A percentile compares a stretch with the other conserved stretches of the same genome.
Conservation (phyloP, 2,329 filamentous ascomycete species). For the Diaporthe eres region DNA sequence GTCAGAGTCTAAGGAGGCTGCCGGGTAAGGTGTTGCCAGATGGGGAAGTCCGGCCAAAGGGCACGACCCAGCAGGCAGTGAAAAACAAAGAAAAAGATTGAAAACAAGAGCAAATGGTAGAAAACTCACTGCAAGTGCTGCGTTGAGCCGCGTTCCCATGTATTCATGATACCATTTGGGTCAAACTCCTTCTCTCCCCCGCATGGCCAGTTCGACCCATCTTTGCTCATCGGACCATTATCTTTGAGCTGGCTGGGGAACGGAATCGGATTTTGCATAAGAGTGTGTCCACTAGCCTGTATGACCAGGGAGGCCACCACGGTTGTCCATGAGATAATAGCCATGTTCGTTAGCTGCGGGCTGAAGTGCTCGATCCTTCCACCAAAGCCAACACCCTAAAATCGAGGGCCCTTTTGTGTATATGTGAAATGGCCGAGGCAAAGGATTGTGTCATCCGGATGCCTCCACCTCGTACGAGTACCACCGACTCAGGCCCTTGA, state of each 20-base stretch:
- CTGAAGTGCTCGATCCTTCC: neutral
- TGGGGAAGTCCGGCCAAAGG: too few relatives aligned
- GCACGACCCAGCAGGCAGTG: neutral
- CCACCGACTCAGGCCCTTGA: neutral
- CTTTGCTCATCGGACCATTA: constrained; percentile 18
- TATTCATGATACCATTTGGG: constrained; percentile 20
- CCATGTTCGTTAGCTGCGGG: neutral
- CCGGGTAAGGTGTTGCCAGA: neutral
- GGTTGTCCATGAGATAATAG: neutral
- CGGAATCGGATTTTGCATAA: constrained; percentile 5
- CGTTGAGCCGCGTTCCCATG: neutral
- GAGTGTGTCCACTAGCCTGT: constrained; percentile 2
- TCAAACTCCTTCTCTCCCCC: constrained; percentile 5
- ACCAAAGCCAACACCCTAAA: rapidly evolving
- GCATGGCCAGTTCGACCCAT: constrained; percentile 22
- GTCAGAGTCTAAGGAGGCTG: rapidly evolving
- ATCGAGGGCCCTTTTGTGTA: neutral
- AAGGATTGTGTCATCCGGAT: neutral
- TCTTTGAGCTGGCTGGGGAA: constrained; percentile 11
- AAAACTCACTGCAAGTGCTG: constrained; percentile 17
- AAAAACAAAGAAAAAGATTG: neutral
- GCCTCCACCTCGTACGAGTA: neutral
- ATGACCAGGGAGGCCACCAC: neutral
- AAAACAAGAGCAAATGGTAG: too few relatives aligned
- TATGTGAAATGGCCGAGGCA: neutral